Base-by-base conservation (phyloP, 1,284 basidiomycete genomes). In the Fomes fomentarius region DNA sequence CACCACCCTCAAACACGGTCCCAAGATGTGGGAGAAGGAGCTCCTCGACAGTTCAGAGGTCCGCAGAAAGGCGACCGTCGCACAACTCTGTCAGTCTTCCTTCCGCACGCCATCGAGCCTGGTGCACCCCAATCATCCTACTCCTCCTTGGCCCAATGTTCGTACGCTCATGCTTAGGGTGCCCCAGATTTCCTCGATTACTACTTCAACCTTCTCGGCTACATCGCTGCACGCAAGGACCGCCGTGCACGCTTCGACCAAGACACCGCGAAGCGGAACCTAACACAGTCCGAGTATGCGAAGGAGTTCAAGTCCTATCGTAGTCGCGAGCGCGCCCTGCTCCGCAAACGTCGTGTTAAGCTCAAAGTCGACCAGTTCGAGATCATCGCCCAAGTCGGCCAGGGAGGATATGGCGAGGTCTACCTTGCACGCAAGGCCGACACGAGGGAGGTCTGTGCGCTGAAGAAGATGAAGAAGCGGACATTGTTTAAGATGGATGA, bases 401-500 rank as follows among this genome's bases (percentile, higher is more conserved):
- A 98, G 75, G 96, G 95, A 19, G 95, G 95, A 1, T 98, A 97
- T 73, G 96, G 96, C 9, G 95, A 97, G 61, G 95, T 98, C 26
- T 98, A 90, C 69, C 78, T 98, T 38, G 95, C 96, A 4, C 79
- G 95, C 42, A 96, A 96, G 70, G 83, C 90, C 61, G 94, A 97
- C 63, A 91, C 94, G 0, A 90, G 93, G 34, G 94, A 98, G 70
- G 91, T 98, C 7, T 97, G 95, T 61, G 95, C 96, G 1, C 74
- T 98, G 52, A 98, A 98, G 80, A 96, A 94, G 78, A 96, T 98
- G 95, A 83, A 80, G 63, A 98, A 98, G 73, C 81, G 87, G 38
- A 97, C 94, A 0, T 67, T 98, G 42, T 89, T 89, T 67, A 98
- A 98, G 79, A 97, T 97, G 96, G 94, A 97, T 62, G 96, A 98